Conservation (phyloP, 2,329 filamentous ascomycete genomes). For the Thelonectria blattea region DNA sequence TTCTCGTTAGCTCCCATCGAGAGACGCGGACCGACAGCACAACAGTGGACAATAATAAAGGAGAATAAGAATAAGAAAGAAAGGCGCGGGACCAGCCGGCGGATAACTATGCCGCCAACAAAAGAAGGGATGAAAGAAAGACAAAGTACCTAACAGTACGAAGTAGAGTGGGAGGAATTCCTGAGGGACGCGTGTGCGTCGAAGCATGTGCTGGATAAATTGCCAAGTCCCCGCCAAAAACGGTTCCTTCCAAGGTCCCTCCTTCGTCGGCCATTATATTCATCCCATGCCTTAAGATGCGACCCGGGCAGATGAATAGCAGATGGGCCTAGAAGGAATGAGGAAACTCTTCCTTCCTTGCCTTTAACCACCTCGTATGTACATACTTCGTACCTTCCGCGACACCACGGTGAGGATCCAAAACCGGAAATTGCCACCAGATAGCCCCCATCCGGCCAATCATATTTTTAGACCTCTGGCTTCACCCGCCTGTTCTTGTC, state of each 20-base stretch:
- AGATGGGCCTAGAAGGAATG: constrained; percentile 14
- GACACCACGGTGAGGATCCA: neutral
- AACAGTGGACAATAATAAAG: neutral
- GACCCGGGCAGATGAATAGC: constrained; percentile 2
- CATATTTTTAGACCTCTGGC: neutral
- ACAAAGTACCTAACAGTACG: no score
- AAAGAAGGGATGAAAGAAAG: neutral
- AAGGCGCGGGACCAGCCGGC: neutral
- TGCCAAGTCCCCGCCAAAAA: constrained; percentile 11
- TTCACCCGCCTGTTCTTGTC: neutral
- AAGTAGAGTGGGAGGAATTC: neutral
- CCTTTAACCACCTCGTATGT: no score
- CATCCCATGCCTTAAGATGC: neutral
- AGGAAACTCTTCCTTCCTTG: neutral
- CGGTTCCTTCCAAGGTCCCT: constrained; percentile 2
- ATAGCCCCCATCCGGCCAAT: constrained; percentile 29
- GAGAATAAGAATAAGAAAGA: neutral
- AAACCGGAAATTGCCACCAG: constrained; percentile 34
- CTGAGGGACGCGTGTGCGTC: constrained; percentile 11
- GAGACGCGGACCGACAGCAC: neutral
- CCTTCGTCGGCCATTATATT: neutral
- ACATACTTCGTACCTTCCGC: constrained; percentile 1
- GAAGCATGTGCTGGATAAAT: constrained; percentile 4
- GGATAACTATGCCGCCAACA: neutral
- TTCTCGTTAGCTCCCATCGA: neutral